phyloP scores from a whole-genome alignment of 805 yeast species.

The Candida maltosa region DNA sequence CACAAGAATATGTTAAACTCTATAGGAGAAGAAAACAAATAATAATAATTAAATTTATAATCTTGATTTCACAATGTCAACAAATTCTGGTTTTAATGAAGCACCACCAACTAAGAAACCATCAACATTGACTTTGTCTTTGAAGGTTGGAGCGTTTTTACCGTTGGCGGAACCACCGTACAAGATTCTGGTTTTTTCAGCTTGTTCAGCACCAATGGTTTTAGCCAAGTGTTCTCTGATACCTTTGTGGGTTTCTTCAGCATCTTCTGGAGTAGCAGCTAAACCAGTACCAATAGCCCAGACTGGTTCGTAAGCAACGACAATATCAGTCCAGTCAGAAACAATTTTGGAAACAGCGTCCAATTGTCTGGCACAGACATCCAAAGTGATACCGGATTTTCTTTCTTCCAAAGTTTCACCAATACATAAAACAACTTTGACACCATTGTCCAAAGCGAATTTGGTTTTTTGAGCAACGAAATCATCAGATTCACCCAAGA shows the following conservation, averaged over 20 bases:
- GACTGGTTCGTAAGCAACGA: constrained; percentile 97
- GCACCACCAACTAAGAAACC: constrained; percentile 99
- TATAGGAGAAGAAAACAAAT: constrained; percentile 1
- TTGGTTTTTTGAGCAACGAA: constrained; percentile 91
- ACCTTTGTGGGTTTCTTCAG: constrained; percentile 88
- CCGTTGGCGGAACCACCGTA: constrained; percentile 99
- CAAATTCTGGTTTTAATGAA: constrained; percentile 95
- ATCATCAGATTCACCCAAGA: constrained; percentile 86
- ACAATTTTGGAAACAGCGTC: constrained; percentile 80
- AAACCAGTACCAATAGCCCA: constrained; percentile 99
- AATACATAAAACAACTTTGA: constrained; percentile 90
- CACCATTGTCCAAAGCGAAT: constrained; percentile 86
- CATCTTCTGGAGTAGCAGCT: constrained; percentile 98
- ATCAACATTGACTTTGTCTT: constrained; percentile 89
- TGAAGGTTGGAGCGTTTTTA: constrained; percentile 84
- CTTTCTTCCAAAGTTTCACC: constrained; percentile 98
- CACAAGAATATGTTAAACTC: constrained; percentile 11
- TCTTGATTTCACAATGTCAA: constrained; percentile 92
- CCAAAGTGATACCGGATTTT: constrained; percentile 80
- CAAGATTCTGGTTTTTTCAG: constrained; percentile 80
- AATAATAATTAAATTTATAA: constrained; percentile 34
- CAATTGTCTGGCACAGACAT: constrained; percentile 85
- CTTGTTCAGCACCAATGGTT: constrained; percentile 75
- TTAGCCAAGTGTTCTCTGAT: constrained; percentile 81
- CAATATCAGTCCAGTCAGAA: constrained; percentile 86